Conservation (phyloP, 805 yeast genomes). For the Ogataea angusta region DNA sequence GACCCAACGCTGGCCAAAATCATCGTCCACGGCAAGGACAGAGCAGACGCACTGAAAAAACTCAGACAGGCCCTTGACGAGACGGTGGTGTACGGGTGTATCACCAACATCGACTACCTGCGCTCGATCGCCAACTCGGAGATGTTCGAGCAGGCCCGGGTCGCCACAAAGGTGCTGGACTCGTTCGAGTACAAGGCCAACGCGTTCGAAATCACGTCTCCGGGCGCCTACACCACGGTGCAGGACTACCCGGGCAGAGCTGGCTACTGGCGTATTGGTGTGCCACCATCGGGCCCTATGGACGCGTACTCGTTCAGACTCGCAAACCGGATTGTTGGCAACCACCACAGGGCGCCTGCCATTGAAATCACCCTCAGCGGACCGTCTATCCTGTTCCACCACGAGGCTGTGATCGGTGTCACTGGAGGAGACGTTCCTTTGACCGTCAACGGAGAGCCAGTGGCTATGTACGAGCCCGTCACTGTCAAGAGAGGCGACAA, state of each 20-base stretch:
- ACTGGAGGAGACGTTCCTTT: conserved; percentile 83
- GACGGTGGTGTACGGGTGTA: conserved; percentile 84
- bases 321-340: conserved; percentile 90
- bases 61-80: conserved; percentile 79
- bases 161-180: conserved; percentile 86
- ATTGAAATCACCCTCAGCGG: conserved; percentile 86
- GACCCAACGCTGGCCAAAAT: conserved; percentile 97
- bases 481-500: conserved; percentile 69
- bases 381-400: conserved; percentile 82
- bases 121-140: conserved; percentile 78
- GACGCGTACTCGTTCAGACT: conserved; percentile 86
- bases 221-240: conserved; percentile 95
- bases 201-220: conserved; percentile 79
- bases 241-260: conserved; percentile 94
- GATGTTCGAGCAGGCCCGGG: conserved; percentile 80
- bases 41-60: conserved; percentile 77
- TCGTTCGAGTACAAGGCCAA: conserved; percentile 72
- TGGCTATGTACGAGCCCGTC: conserved; percentile 71
- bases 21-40: conserved; percentile 87
- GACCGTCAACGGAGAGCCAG: conserved; percentile 56
- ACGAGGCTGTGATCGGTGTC: conserved; percentile 69
- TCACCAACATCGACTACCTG: conserved; percentile 86
- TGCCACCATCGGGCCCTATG: conserved; percentile 99
- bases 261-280: conserved; percentile 89
- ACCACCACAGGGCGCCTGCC: conserved; percentile 77